Conservation (phyloP, 1,139 yeast species). For the Taphrina sp. region DNA sequence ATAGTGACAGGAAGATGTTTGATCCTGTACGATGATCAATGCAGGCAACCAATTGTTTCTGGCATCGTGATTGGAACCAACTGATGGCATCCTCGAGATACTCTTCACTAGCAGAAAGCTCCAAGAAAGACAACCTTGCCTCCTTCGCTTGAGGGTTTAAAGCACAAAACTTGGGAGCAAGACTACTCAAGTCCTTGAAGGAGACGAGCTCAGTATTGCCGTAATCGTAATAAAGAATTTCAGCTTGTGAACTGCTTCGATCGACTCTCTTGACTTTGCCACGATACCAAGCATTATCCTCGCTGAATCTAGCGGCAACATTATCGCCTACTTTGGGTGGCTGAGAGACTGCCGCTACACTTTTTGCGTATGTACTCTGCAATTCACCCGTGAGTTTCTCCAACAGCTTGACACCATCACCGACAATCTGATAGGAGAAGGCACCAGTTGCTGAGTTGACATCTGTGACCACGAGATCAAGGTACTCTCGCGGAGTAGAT, state of each 20-base stretch:
- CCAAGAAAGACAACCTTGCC: slow-evolving; percentile 57
- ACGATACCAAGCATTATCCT: slow-evolving; percentile 59
- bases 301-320: slow-evolving; percentile 59
- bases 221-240: slow-evolving; percentile 63
- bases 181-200: slow-evolving; percentile 51
- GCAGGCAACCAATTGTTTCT: slow-evolving; percentile 60
- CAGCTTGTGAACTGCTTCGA: slow-evolving; percentile 50
- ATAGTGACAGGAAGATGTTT: slow-evolving; percentile 54
- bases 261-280: slow-evolving; percentile 52
- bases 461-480: slow-evolving; percentile 63
- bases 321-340: slow-evolving; percentile 55
- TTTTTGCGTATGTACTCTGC: not conserved
- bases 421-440: slow-evolving; percentile 35
- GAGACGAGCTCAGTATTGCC: slow-evolving; percentile 59
- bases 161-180: slow-evolving; percentile 56
- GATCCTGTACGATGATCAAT: slow-evolving; percentile 49
- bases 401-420: slow-evolving; percentile 41
- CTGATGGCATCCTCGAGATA: slow-evolving; percentile 61
- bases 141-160: slow-evolving; percentile 61
- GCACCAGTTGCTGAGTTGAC: slow-evolving; percentile 43
- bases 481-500: slow-evolving; percentile 47
- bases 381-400: slow-evolving; percentile 38
- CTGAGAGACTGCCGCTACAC: slow-evolving; percentile 24
- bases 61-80: slow-evolving; percentile 57
- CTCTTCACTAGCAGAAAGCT: slow-evolving; percentile 58